Evolutionary conservation across 176 grass and related monocot species (phyloP).

Genomic region (Triticum monococcum): DNA sequence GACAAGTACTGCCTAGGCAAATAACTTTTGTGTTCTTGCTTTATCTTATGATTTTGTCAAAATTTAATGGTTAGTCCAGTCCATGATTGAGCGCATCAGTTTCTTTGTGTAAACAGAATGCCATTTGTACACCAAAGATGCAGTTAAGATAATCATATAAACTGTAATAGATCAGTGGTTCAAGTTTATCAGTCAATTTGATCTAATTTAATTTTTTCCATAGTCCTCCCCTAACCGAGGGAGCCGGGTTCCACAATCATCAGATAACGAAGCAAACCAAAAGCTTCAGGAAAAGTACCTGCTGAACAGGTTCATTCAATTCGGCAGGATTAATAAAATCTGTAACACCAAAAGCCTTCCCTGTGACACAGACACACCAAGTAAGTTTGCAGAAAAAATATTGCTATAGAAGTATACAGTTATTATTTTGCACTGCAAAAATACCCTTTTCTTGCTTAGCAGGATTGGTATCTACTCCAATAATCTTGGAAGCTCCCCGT

Average conservation of each 20-base stretch:
- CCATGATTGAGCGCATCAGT: not conserved
- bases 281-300: conserved; percentile 47
- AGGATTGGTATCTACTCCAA: conserved; percentile 89
- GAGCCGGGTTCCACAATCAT: no score
- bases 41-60: not conserved
- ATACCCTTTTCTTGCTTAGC: conserved; percentile 86
- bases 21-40: not conserved
- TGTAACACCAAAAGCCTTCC: conserved; percentile 83
- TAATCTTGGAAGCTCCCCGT: conserved; percentile 77
- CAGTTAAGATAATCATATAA: conserved; percentile 6
- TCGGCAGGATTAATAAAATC: conserved; percentile 76
- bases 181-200: not conserved
- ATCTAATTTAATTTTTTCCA: not conserved
- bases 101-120: not conserved
- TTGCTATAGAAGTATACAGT: not conserved
- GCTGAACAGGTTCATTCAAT: conserved; percentile 78
- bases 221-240: not conserved
- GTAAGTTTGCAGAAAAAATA: conserved; percentile 17
- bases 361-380: conserved; percentile 54
- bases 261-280: not conserved
- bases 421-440: conserved; percentile 14
- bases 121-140: not conserved
- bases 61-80: not conserved
- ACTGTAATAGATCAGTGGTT: not conserved
- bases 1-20: not conserved